Evolutionary conservation across 345 rosid genomes (phyloP).

Genomic region (Psidium guajava): DNA sequence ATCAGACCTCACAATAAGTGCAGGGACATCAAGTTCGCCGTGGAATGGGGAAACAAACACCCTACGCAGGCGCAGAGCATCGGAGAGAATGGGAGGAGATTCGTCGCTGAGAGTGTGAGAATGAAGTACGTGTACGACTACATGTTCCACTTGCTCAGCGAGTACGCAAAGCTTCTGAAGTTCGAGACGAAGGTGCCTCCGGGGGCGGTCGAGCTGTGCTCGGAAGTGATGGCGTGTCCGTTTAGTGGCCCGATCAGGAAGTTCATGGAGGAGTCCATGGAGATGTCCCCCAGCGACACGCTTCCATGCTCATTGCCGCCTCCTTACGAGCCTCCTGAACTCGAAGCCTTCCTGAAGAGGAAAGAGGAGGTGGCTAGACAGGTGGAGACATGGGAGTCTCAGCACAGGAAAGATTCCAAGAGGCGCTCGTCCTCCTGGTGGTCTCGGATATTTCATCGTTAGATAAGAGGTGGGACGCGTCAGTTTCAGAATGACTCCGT

Average conservation of each 20-base stretch:
- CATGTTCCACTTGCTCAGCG: constrained; percentile 62
- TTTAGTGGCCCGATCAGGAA: constrained; percentile 30
- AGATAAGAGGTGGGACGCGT: neutral
- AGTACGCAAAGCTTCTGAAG: constrained; percentile 47
- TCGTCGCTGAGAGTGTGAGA: constrained; percentile 37
- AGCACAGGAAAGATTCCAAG: constrained; percentile 25
- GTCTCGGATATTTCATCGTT: neutral
- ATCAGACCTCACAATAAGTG: constrained; percentile 45
- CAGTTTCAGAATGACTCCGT: neutral
- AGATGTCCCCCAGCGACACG: constrained; percentile 34
- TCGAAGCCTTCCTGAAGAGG: constrained; percentile 8
- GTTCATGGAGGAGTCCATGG: constrained; percentile 57
- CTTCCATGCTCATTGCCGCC: constrained; percentile 53
- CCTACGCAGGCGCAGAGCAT: constrained; percentile 48
- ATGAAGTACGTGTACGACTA: constrained; percentile 63
- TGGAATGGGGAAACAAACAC: constrained; percentile 63
- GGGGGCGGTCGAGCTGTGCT: constrained; percentile 34
- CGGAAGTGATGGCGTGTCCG: constrained; percentile 46
- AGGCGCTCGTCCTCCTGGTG: neutral
- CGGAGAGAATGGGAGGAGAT: constrained; percentile 43
- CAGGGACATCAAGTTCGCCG: constrained; percentile 54
- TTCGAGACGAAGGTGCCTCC: constrained; percentile 37
- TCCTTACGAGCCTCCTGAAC: constrained; percentile 45
- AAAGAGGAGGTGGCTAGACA: constrained; percentile 7
- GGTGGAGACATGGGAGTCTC: constrained; percentile 31